Percentiles rank a stretch among this genome's conserved stretches.
Evolutionary conservation across 257 asterid genomes (phyloP).

Genomic region (Ligustrum vulgare): DNA sequence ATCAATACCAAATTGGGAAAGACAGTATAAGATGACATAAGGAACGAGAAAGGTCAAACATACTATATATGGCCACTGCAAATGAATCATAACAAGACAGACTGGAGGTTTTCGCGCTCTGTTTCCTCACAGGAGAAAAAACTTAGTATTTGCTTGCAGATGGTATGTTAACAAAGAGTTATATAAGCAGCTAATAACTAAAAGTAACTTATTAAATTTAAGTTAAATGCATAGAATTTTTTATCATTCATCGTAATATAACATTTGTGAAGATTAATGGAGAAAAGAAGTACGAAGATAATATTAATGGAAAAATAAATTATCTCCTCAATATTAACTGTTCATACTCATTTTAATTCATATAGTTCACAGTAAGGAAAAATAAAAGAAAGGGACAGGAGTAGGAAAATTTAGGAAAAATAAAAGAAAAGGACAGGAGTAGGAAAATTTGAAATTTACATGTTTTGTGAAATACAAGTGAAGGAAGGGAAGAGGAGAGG

Average conservation of each 20-base stretch:
- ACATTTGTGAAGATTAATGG: not conserved
- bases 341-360: not conserved
- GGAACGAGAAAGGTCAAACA: slow-evolving; percentile 5
- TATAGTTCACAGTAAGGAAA: not conserved
- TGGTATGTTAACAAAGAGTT: not conserved
- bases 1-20: slow-evolving; percentile 25
- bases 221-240: not conserved
- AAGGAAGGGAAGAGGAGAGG: slow-evolving; percentile 1
- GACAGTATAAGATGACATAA: slow-evolving; percentile 3
- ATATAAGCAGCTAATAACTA: not conserved
- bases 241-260: not conserved
- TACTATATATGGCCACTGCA: not conserved
- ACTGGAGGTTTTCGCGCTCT: not conserved
- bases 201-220: not conserved
- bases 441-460: not conserved
- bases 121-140: slow-evolving; percentile 10
- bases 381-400: not conserved
- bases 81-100: not conserved
- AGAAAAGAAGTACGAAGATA: not conserved
- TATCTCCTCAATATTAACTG: not conserved
- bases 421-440: not conserved
- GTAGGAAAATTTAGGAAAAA: not conserved
- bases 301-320: not conserved
- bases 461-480: not conserved
- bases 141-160: not conserved